Evolutionary conservation across 768 basidiomycete genomes (phyloP).

Genomic region (Leccinum aurantiacum): DNA sequence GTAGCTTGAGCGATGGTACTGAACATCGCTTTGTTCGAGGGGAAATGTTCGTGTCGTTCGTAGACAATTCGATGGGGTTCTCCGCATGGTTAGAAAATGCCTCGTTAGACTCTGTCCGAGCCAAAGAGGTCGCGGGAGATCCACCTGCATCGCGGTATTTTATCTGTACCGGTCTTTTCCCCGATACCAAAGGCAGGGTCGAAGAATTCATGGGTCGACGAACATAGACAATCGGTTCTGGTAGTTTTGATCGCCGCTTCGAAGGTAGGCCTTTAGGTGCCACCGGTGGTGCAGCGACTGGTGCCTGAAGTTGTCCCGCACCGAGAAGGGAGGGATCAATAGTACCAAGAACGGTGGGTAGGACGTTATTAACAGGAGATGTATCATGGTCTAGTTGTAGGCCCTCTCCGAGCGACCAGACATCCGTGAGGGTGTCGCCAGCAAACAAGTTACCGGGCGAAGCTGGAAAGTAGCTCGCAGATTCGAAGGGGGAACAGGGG

Average conservation of each 20-base stretch:
- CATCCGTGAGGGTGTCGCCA: neutral
- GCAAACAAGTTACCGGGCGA: slow-evolving; percentile 9
- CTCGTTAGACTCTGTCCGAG: neutral
- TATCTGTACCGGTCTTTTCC: slow-evolving; percentile 30
- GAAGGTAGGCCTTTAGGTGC: neutral
- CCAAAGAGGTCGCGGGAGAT: slow-evolving; percentile 1
- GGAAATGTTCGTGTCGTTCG: neutral
- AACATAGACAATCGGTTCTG: slow-evolving; percentile 32
- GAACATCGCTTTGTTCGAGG: slow-evolving; percentile 4
- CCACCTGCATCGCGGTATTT: slow-evolving; percentile 27
- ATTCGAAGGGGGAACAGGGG: slow-evolving; percentile 1
- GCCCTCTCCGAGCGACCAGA: slow-evolving; percentile 11
- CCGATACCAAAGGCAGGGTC: slow-evolving; percentile 16
- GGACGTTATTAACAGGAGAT: neutral
- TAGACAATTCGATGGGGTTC: neutral
- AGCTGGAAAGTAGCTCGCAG: neutral
- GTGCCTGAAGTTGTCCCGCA: slow-evolving; percentile 5
- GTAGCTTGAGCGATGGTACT: slow-evolving; percentile 20
- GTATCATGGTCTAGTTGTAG: neutral
- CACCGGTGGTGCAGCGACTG: neutral
- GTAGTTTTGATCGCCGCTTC: slow-evolving; percentile 14
- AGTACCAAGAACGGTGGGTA: slow-evolving; percentile 13
- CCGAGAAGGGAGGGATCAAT: slow-evolving; percentile 35
- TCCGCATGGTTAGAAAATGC: neutral
- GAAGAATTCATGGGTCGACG: slow-evolving; percentile 29